Evolutionary conservation across 352 stramenopile genomes (phyloP).

Genomic region (Pythium inflatum): DNA sequence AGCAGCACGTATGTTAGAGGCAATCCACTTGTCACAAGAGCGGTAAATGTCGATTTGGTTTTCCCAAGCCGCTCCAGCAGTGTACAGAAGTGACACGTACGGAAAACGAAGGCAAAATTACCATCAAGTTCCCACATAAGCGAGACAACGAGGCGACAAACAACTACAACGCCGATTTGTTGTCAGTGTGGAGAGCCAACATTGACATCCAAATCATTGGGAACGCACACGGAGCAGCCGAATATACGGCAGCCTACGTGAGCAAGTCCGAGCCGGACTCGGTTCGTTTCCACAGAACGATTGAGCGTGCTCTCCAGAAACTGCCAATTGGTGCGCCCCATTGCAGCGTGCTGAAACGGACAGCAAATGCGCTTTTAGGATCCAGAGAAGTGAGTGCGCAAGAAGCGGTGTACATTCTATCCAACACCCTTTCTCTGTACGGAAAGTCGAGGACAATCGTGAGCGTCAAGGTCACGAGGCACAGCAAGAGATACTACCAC

Average conservation of each 20-base stretch:
- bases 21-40: too few relatives aligned
- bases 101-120: background rate
- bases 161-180: conserved; percentile 13
- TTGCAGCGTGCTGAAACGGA: background rate
- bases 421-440: too few relatives aligned
- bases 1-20: conserved; percentile 10
- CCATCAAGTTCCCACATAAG: background rate
- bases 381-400: too few relatives aligned
- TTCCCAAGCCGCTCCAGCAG: too few relatives aligned
- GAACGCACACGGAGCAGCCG: background rate
- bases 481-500: too few relatives aligned
- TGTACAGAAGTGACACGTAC: background rate
- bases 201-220: conserved; percentile 33
- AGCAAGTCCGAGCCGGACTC: background rate
- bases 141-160: background rate
- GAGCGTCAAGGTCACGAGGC: too few relatives aligned
- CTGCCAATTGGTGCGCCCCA: background rate
- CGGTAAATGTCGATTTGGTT: too few relatives aligned
- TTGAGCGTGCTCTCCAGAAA: background rate
- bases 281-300: background rate
- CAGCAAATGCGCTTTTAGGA: background rate
- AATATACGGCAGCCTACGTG: background rate
- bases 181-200: background rate
- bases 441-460: too few relatives aligned
- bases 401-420: too few relatives aligned